A percentile compares a stretch with the other conserved stretches of the same genome.
Conservation (phyloP, 2,329 filamentous ascomycete genomes). For the Talaromyces islandicus region DNA sequence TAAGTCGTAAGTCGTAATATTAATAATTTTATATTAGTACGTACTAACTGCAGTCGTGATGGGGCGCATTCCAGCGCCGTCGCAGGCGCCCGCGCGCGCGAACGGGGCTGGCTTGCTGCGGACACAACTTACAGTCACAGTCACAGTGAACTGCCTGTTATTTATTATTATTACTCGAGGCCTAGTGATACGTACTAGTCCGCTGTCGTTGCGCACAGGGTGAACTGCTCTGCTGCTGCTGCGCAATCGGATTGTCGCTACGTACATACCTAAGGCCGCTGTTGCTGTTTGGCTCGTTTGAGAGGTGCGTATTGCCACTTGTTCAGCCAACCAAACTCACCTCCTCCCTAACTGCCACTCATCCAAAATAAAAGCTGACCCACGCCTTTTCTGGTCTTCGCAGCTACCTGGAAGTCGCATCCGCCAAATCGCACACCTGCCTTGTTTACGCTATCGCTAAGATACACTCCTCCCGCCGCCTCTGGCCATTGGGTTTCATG, state of each 20-base stretch:
- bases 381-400: too few relatives aligned
- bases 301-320: not conserved
- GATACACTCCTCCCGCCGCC: not conserved
- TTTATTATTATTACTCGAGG: not conserved
- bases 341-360: not conserved
- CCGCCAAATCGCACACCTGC: not conserved
- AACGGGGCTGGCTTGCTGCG: not conserved
- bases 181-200: not conserved
- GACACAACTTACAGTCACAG: too few relatives aligned
- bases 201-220: not conserved
- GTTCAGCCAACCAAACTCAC: not conserved
- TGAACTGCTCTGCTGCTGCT: not conserved
- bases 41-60: not conserved
- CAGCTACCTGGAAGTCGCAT: not conserved
- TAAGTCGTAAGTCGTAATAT: not conserved
- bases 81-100: not conserved
- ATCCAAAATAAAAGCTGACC: not conserved
- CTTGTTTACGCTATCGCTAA: not conserved
- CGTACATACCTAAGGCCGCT: not conserved
- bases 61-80: not conserved
- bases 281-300: not conserved
- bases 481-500: conserved; percentile 13
- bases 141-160: not conserved
- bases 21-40: not conserved
- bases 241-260: not conserved